These are phyloP conservation scores for Hemileccinum impolitum DNA, from an alignment of 768 basidiomycete genomes.

Conservation along the genomic window DNA sequence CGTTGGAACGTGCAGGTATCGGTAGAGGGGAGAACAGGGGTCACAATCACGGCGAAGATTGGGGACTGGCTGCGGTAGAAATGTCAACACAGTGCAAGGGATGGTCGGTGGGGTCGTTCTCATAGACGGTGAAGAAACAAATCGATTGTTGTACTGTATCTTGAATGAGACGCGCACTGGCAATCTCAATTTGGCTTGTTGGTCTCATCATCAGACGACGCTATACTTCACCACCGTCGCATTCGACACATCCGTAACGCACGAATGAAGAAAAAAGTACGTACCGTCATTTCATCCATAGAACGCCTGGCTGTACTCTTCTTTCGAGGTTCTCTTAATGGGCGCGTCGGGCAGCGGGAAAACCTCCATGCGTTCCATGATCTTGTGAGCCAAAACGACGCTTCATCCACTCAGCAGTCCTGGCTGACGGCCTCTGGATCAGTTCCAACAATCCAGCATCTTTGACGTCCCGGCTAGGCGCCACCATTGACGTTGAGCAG, in stretches of 20 bases:
- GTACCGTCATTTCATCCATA: neutral
- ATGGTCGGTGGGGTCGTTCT: conserved; percentile 72
- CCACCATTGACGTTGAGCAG: conserved; percentile 97
- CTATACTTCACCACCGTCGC: too few species aligned
- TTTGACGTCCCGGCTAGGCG: conserved; percentile 85
- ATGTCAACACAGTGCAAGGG: conserved; percentile 67
- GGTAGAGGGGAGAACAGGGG: conserved; percentile 66
- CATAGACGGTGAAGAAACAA: conserved; percentile 1
- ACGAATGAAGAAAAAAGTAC: conserved; percentile 33
- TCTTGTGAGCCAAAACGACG: conserved; percentile 67
- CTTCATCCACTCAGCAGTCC: conserved; percentile 1
- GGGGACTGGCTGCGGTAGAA: conserved; percentile 96
- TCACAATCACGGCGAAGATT: conserved; percentile 98
- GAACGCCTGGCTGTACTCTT: neutral
- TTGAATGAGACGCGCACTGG: too few species aligned
- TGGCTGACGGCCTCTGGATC: conserved; percentile 10
- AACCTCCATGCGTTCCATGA: conserved; percentile 98
- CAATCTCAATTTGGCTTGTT: too few species aligned
- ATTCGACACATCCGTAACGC: neutral
- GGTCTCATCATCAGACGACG: too few species aligned
- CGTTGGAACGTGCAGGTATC: conserved; percentile 89
- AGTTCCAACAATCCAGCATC: conserved; percentile 95
- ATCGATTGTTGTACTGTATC: neutral
- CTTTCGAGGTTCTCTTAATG: conserved; percentile 87
- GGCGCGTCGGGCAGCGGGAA: conserved; percentile 93